Percentiles rank a stretch among this genome's conserved stretches.
These are phyloP conservation scores for Elongisporangium prolatum DNA, from an alignment of 352 stramenopile genomes.

Conservation along the genomic window DNA sequence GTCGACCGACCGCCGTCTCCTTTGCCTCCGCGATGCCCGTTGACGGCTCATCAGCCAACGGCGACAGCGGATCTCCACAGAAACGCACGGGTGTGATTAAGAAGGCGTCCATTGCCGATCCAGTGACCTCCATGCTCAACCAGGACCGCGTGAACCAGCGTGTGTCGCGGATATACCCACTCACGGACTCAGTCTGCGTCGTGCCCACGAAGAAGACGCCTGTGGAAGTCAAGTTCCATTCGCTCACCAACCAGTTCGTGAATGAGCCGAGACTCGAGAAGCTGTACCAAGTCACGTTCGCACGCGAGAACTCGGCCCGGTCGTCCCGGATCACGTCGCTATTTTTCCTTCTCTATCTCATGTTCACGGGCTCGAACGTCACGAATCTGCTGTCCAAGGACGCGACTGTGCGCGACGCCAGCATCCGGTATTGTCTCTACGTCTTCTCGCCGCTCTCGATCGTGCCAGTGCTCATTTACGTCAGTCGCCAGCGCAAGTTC, in stretches of 20 bases:
- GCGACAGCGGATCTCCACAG: too few relatives aligned
- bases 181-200: slow-evolving; percentile 67
- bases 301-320: slow-evolving; percentile 67
- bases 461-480: slow-evolving; percentile 64
- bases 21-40: background rate
- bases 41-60: background rate
- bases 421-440: slow-evolving; percentile 55
- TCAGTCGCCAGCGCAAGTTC: slow-evolving; percentile 53
- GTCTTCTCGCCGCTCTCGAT: slow-evolving; percentile 65
- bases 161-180: slow-evolving; percentile 67
- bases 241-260: slow-evolving; percentile 64
- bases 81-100: too few relatives aligned
- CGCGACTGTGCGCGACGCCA: slow-evolving; percentile 38
- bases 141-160: slow-evolving; percentile 63
- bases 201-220: slow-evolving; percentile 69
- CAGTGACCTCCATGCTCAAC: slow-evolving; percentile 29
- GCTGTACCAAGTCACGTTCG: slow-evolving; percentile 77
- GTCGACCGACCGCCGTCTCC: too few relatives aligned
- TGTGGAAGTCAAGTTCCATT: slow-evolving; percentile 75
- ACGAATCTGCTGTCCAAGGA: slow-evolving; percentile 65
- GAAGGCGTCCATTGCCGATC: slow-evolving; percentile 5
- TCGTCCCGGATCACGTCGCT: slow-evolving; percentile 53
- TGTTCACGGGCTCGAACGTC: slow-evolving; percentile 70
- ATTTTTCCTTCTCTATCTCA: slow-evolving; percentile 70
- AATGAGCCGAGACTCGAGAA: slow-evolving; percentile 71